Evolutionary conservation across 129 eudicot genomes (phyloP).

Genomic region (Rutidosis leptorrhynchoides): DNA sequence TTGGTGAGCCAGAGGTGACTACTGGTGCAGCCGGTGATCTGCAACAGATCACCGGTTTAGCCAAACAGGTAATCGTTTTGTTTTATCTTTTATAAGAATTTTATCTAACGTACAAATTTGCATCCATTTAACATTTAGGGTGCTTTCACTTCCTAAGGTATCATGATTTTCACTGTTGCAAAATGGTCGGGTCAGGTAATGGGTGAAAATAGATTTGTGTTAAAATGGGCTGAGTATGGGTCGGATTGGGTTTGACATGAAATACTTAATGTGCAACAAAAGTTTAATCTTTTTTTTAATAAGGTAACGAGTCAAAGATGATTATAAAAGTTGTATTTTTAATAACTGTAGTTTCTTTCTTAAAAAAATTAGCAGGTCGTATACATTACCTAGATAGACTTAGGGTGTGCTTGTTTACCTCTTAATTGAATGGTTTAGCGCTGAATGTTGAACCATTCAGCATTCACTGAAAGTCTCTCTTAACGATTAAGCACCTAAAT

Average conservation of each 20-base stretch:
- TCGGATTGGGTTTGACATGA: neutral
- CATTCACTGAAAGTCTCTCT: too few relatives aligned
- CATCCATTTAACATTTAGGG: neutral
- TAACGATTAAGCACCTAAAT: too few relatives aligned
- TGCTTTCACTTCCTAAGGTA: neutral
- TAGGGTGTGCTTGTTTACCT: too few relatives aligned
- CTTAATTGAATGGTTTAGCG: too few relatives aligned
- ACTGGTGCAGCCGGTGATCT: constrained; percentile 97
- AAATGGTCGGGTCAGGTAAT: neutral
- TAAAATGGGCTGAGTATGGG: neutral
- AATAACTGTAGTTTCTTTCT: too few relatives aligned
- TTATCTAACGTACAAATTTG: neutral
- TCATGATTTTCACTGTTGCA: neutral
- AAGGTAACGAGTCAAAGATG: too few relatives aligned
- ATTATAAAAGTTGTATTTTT: too few relatives aligned
- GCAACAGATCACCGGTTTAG: constrained; percentile 94
- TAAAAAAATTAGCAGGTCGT: neutral
- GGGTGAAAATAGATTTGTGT: neutral
- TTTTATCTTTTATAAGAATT: neutral
- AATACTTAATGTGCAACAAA: too few relatives aligned
- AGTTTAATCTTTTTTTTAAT: too few relatives aligned
- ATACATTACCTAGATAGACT: too few relatives aligned
- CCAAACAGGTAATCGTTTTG: constrained; percentile 73
- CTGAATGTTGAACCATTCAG: too few relatives aligned
- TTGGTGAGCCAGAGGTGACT: constrained; percentile 98